A percentile compares a stretch with the other conserved stretches of the same genome.
These are phyloP conservation scores for Platanthera guangdongensis DNA, from an alignment of 106 monocot genomes.

Conservation along the genomic window DNA sequence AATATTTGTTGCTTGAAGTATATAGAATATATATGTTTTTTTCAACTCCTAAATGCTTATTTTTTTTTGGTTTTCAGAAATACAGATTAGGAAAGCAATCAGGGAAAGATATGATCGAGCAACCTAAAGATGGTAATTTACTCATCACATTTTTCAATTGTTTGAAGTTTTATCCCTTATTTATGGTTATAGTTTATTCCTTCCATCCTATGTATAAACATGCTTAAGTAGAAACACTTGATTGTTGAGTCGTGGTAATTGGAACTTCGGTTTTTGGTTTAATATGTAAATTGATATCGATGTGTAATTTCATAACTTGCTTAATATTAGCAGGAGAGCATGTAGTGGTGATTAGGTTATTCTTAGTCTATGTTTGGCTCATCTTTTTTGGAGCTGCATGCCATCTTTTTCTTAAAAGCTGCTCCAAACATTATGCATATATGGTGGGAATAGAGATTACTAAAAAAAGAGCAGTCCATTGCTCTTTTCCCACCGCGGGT, in stretches of 20 bases:
- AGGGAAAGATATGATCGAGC: conserved; percentile 84
- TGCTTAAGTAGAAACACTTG: background rate
- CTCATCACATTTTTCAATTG: background rate
- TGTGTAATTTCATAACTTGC: background rate
- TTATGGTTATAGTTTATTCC: background rate
- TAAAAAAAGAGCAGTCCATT: too few species aligned
- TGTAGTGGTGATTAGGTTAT: too few species aligned
- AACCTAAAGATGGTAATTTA: conserved; percentile 87
- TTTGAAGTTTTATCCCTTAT: background rate
- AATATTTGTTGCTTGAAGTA: background rate
- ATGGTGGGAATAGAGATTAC: too few species aligned
- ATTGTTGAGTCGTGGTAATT: background rate
- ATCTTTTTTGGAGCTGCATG: too few species aligned
- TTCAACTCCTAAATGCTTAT: background rate
- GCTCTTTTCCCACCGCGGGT: too few species aligned
- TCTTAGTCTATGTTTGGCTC: too few species aligned
- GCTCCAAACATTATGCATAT: too few species aligned
- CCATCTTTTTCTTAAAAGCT: too few species aligned
- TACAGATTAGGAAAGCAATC: conserved; percentile 92
- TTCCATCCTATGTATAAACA: background rate
- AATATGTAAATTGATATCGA: background rate
- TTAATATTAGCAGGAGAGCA: background rate
- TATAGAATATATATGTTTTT: background rate
- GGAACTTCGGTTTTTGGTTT: background rate
- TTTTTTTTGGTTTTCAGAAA: conserved; percentile 33